These are phyloP conservation scores for Alternaria alternata DNA, from an alignment of 2,329 filamentous ascomycete species.

Conservation along the genomic window DNA sequence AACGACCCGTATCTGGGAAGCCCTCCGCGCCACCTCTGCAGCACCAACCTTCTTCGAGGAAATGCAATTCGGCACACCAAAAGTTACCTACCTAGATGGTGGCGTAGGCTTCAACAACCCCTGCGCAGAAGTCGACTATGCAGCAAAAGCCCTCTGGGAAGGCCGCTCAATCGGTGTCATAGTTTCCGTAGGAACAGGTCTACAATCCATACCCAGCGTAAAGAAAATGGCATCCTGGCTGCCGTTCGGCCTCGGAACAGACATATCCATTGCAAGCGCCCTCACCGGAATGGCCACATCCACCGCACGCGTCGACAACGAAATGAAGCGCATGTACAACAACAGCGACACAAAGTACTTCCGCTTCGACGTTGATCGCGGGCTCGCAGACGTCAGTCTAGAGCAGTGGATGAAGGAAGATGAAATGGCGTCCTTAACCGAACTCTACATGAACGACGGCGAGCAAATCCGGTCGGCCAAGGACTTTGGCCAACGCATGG, in stretches of 20 bases:
- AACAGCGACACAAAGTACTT: constrained; percentile 48
- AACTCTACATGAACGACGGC: constrained; percentile 51
- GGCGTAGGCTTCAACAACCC: constrained; percentile 62
- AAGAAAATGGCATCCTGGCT: constrained; percentile 49
- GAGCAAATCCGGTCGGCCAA: constrained; percentile 41
- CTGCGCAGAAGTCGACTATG: constrained; percentile 59
- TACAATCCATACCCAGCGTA: constrained; percentile 51
- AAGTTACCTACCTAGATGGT: constrained; percentile 60
- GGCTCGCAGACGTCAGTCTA: constrained; percentile 48
- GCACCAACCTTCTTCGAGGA: constrained; percentile 62
- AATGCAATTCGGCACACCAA: constrained; percentile 59
- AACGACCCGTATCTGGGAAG: constrained; percentile 58
- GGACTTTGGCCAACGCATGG: constrained; percentile 47
- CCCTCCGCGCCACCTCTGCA: constrained; percentile 60
- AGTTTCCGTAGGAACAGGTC: constrained; percentile 50
- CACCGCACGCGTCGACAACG: constrained; percentile 51
- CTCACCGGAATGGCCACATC: constrained; percentile 50
- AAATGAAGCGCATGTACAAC: constrained; percentile 53
- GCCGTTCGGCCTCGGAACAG: constrained; percentile 50
- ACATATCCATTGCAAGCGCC: constrained; percentile 48
- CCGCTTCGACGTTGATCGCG: constrained; percentile 53
- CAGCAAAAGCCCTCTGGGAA: constrained; percentile 54
- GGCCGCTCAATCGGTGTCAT: constrained; percentile 49
- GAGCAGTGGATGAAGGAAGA: constrained; percentile 55
- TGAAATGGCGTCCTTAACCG: constrained; percentile 51